phyloP scores from a whole-genome alignment of 192 early-diverging fungal genomes.

The Coemansia sp. region DNA sequence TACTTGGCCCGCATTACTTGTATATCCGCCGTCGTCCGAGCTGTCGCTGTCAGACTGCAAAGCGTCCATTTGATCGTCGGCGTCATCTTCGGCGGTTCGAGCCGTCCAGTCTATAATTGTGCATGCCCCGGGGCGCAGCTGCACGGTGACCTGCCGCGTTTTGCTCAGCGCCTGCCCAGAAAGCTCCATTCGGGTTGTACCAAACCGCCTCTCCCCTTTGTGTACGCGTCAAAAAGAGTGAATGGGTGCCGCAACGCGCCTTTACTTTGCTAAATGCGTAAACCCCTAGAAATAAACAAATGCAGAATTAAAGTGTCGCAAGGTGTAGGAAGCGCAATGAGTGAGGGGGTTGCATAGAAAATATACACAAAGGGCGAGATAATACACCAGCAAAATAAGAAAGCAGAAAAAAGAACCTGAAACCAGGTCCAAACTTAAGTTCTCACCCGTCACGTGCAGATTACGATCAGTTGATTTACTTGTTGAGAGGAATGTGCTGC shows the following conservation, averaged over 20 bases:
- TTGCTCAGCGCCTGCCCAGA: conserved; percentile 23
- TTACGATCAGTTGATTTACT: background rate
- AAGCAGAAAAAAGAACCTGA: background rate
- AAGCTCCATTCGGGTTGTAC: conserved; percentile 16
- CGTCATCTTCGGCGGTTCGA: conserved; percentile 18
- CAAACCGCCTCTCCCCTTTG: background rate
- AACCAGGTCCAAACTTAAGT: background rate
- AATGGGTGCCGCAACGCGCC: background rate
- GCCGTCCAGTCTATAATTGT: conserved; percentile 45
- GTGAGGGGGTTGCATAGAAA: conserved; percentile 1
- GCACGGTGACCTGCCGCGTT: conserved; percentile 32
- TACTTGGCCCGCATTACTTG: conserved; percentile 36
- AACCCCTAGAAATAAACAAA: background rate
- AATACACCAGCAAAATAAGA: conserved; percentile 1
- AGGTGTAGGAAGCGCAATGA: background rate
- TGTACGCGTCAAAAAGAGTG: background rate
- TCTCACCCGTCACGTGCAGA: background rate
- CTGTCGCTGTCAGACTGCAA: conserved; percentile 33
- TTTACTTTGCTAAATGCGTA: background rate
- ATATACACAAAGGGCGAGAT: conserved; percentile 8
- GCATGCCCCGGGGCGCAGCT: conserved; percentile 45
- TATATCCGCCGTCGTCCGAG: conserved; percentile 34
- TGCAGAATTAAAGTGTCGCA: background rate
- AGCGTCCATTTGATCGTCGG: conserved; percentile 6
- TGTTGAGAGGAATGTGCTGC: too few species aligned